Evolutionary conservation across 495 filamentous ascomycete species (phyloP), one percentile per base, ranked within the genome.

Genomic region (Cercophora newfieldiana): DNA sequence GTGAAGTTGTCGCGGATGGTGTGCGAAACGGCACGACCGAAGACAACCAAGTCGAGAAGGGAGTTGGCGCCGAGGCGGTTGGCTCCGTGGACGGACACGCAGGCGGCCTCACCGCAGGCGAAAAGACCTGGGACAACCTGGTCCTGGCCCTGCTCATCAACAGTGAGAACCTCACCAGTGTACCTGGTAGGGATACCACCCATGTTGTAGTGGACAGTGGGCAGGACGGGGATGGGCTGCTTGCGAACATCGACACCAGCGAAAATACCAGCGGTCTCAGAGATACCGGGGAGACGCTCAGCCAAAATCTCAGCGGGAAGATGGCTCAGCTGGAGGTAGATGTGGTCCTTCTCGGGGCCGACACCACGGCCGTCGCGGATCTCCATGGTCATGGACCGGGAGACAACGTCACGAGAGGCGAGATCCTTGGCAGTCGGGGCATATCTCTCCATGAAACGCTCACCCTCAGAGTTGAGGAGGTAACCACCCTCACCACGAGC

Each of bases 151-250:
- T 82, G 72, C 75, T 88, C 86, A 72, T 97, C 92, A 56, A 94
- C 83, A 30, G 90, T 94, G 63, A 98, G 77, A 71, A 97, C 94
- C 80, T 98, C 93, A 77, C 94, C 94, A 65, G 92, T 97, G 86
- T 95, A 97, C 72, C 91, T 91, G 65, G 94, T 98, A 54, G 94
- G 94, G 73, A 97, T 97, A 84, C 94, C 94, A 78, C 94, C 94
- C 94, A 98, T 98, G 87, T 97, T 97, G 86, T 98, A 98, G 84
- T 98, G 95, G 73, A 97, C 95, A 53, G 94, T 98, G 57, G 94
- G 94, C 63, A 98, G 85, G 69, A 98, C 95, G 62, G 94, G 94
- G 73, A 98, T 98, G 69, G 94, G 94, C 79, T 97, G 90, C 83
- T 96, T 97, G 75, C 88, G 89, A 68, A 98, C 94, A 77, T 98